phyloP scores from a whole-genome alignment of 2,329 filamentous ascomycete genomes.

The Aspergillus sp. region DNA sequence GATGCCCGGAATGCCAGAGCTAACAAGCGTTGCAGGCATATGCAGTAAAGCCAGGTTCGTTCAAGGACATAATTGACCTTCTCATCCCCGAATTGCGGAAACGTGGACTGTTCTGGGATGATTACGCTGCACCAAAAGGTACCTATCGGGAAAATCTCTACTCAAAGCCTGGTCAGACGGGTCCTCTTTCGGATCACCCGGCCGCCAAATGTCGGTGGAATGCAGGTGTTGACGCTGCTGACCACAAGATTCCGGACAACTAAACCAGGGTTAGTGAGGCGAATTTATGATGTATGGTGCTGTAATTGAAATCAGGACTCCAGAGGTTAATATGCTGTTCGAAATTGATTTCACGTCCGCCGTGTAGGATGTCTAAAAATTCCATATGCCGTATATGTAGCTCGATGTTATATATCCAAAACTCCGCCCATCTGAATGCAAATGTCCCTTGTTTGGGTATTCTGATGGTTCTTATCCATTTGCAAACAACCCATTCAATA shows the following conservation, averaged over 20 bases:
- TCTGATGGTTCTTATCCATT: too few relatives aligned
- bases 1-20: slow-evolving; percentile 9
- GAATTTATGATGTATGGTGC: not conserved
- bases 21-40: slow-evolving; percentile 49
- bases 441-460: too few relatives aligned
- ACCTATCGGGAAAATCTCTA: slow-evolving; percentile 42
- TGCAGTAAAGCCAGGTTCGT: slow-evolving; percentile 64
- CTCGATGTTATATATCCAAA: too few relatives aligned
- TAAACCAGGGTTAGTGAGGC: not conserved
- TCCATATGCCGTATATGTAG: too few relatives aligned
- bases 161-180: slow-evolving; percentile 29
- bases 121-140: slow-evolving; percentile 35
- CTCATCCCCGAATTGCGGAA: slow-evolving; percentile 62
- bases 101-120: slow-evolving; percentile 48
- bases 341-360: too few relatives aligned
- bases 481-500: too few relatives aligned
- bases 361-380: too few relatives aligned
- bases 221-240: slow-evolving; percentile 31
- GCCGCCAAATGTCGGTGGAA: slow-evolving; percentile 38
- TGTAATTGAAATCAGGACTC: not conserved
- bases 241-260: slow-evolving; percentile 28
- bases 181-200: slow-evolving; percentile 34
- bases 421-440: too few relatives aligned
- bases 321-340: too few relatives aligned
- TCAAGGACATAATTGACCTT: slow-evolving; percentile 65